A percentile compares a stretch with the other conserved stretches of the same genome.
Evolutionary conservation across 768 basidiomycete genomes (phyloP).

Genomic region (Artomyces pyxidatus): DNA sequence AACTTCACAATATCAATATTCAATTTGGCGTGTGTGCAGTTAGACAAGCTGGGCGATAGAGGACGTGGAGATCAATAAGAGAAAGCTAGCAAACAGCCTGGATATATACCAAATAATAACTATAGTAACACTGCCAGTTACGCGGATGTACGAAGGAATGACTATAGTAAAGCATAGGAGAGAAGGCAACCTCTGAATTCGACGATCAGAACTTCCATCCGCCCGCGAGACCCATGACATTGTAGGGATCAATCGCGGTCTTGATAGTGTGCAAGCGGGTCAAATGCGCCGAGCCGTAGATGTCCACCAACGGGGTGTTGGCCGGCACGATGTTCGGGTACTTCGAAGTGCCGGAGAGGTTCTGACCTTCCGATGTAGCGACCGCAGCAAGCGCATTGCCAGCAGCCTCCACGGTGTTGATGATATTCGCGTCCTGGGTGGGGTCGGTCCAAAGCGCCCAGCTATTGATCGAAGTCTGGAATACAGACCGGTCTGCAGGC

Average conservation of each 20-base stretch:
- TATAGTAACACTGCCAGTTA: too few species aligned
- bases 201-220: slow-evolving; percentile 14
- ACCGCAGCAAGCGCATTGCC: not conserved
- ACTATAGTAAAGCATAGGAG: too few species aligned
- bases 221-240: slow-evolving; percentile 17
- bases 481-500: slow-evolving; percentile 6
- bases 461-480: not conserved
- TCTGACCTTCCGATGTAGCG: slow-evolving; percentile 15
- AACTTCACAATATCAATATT: too few species aligned
- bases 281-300: slow-evolving; percentile 15
- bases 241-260: slow-evolving; percentile 10
- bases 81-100: too few species aligned
- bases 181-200: not conserved
- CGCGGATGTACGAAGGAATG: too few species aligned
- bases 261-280: slow-evolving; percentile 7
- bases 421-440: not conserved
- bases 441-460: not conserved
- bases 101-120: not conserved
- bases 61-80: too few species aligned
- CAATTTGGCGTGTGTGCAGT: too few species aligned
- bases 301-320: slow-evolving; percentile 5
- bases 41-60: too few species aligned
- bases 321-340: slow-evolving; percentile 15
- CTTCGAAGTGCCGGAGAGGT: slow-evolving; percentile 3
- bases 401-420: not conserved